These are phyloP conservation scores for Neonectria magnoliae DNA, from an alignment of 2,329 filamentous ascomycete species.

Conservation along the genomic window DNA sequence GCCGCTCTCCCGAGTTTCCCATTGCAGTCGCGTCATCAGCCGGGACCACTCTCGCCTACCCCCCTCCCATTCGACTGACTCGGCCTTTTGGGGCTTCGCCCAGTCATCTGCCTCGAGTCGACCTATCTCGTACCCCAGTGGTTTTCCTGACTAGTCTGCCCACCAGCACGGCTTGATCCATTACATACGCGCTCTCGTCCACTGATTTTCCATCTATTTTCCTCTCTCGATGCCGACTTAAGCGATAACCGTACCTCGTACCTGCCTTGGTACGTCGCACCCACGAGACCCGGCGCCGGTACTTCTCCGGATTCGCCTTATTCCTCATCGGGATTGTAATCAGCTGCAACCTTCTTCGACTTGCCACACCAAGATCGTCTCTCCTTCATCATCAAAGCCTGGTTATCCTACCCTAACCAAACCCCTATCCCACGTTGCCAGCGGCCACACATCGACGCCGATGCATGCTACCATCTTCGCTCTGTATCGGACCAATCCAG, in stretches of 20 bases:
- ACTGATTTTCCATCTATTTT: conserved; percentile 18
- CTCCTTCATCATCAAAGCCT: conserved; percentile 21
- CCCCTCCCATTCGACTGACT: conserved; percentile 34
- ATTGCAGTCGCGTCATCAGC: conserved; percentile 36
- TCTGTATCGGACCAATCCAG: conserved; percentile 31
- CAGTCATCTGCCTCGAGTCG: conserved; percentile 37
- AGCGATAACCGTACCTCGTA: conserved; percentile 10
- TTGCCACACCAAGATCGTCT: conserved; percentile 25
- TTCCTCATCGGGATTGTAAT: conserved; percentile 30
- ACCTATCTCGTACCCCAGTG: conserved; percentile 33
- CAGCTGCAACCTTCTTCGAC: conserved; percentile 31
- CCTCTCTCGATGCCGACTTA: conserved; percentile 13
- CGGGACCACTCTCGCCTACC: conserved; percentile 31
- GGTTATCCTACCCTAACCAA: conserved; percentile 12
- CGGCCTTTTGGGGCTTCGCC: conserved; percentile 30
- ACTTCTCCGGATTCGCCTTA: conserved; percentile 40
- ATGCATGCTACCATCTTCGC: conserved; percentile 34
- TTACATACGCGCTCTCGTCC: conserved; percentile 24
- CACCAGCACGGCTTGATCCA: conserved; percentile 29
- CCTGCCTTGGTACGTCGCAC: conserved; percentile 27
- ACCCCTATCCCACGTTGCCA: conserved; percentile 16
- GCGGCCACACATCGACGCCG: conserved; percentile 21
- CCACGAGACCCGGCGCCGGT: conserved; percentile 36
- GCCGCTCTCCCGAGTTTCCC: conserved; percentile 31
- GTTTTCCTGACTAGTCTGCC: conserved; percentile 32